phyloP scores from a whole-genome alignment of 2,329 filamentous ascomycete genomes.

The Lachnellula hyalina region DNA sequence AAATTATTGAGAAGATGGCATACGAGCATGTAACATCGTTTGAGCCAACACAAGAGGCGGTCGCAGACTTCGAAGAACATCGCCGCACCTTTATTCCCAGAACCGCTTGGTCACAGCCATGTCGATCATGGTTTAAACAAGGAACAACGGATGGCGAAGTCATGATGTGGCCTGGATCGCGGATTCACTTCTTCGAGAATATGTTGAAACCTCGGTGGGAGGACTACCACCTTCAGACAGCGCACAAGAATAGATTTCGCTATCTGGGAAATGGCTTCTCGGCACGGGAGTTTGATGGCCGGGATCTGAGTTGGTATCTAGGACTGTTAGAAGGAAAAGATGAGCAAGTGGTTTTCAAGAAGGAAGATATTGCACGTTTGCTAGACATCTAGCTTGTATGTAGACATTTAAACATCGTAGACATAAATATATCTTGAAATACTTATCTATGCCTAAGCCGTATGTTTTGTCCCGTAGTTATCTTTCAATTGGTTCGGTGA shows the following conservation, averaged over 20 bases:
- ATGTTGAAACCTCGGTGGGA: conserved; percentile 37
- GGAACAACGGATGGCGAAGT: conserved; percentile 12
- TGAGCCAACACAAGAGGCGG: conserved; percentile 37
- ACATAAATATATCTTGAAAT: too few relatives aligned
- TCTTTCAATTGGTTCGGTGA: too few relatives aligned
- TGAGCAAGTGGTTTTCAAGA: conserved; percentile 1
- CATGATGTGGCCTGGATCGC: conserved; percentile 43
- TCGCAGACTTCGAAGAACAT: conserved; percentile 29
- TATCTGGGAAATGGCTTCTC: conserved; percentile 39
- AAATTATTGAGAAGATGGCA: conserved; percentile 31
- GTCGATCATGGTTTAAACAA: conserved; percentile 24
- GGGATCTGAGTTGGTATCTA: conserved; percentile 12
- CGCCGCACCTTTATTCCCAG: conserved; percentile 29
- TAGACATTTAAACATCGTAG: too few relatives aligned
- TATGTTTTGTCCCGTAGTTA: too few relatives aligned
- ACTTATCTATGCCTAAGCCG: too few relatives aligned
- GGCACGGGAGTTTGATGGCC: conserved; percentile 31
- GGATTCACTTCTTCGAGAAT: conserved; percentile 41
- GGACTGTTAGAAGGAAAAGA: conserved; percentile 10
- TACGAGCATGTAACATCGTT: conserved; percentile 35
- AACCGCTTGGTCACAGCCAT: conserved; percentile 21
- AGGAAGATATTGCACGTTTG: too few relatives aligned
- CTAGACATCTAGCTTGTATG: too few relatives aligned
- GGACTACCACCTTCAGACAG: conserved; percentile 37
- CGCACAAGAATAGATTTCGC: conserved; percentile 20